Evolutionary conservation across 805 yeast genomes (phyloP).

Genomic region (Lipomyces orientalis): DNA sequence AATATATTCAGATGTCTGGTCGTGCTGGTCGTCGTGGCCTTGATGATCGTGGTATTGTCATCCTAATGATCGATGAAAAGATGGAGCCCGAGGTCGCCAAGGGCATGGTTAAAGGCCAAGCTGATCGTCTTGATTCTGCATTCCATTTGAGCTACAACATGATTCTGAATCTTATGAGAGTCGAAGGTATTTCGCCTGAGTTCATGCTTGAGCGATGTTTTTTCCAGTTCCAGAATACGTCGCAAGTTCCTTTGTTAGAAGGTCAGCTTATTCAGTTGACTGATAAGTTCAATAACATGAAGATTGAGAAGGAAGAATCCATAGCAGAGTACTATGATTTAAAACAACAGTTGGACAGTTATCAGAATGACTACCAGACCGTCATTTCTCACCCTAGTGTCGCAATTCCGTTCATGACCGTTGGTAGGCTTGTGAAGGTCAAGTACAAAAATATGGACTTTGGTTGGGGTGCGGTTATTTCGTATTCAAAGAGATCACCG

Average conservation of each 20-base stretch:
- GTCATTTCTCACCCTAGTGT: constrained; percentile 92
- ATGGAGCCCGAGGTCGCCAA: constrained; percentile 99
- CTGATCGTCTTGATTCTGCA: constrained; percentile 96
- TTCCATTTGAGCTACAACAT: constrained; percentile 97
- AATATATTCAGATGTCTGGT: constrained; percentile 99
- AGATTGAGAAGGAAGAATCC: constrained; percentile 73
- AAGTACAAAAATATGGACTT: constrained; percentile 57
- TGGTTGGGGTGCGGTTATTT: constrained; percentile 96
- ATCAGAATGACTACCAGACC: constrained; percentile 76
- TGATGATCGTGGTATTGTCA: constrained; percentile 98
- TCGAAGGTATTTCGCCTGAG: constrained; percentile 98
- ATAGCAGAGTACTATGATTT: constrained; percentile 85
- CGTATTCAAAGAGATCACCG: constrained; percentile 67
- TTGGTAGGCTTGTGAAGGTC: constrained; percentile 73
- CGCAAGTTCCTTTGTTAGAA: constrained; percentile 87
- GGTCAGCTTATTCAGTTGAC: constrained; percentile 62
- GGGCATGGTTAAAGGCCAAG: constrained; percentile 99
- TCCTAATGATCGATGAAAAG: constrained; percentile 98
- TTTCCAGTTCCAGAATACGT: constrained; percentile 91
- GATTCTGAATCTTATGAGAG: constrained; percentile 94
- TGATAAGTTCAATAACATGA: constrained; percentile 54
- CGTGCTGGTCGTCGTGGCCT: constrained; percentile 99
- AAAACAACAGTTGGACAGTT: constrained; percentile 69
- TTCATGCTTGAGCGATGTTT: constrained; percentile 94
- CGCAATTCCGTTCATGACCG: constrained; percentile 79